Conservation (phyloP, 306 rosid species). For the Styphnolobium japonicum region DNA sequence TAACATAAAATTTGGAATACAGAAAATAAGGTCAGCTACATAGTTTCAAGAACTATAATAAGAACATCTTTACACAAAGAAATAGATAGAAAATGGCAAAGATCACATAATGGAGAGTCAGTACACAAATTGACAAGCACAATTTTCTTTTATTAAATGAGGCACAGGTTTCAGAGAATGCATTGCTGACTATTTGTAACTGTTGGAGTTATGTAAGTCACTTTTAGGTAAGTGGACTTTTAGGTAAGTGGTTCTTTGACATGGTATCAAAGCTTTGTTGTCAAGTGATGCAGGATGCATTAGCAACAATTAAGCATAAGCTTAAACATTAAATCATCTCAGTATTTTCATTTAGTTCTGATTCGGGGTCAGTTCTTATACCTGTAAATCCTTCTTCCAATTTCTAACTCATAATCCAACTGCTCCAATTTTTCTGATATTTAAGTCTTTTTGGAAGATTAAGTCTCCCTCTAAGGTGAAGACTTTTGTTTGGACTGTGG, state of each 20-base stretch:
- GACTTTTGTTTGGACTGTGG: not conserved
- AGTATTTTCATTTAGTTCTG: no score
- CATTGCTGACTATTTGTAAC: not conserved
- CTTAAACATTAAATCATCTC: no score
- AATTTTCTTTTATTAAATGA: not conserved
- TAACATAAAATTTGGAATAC: not conserved
- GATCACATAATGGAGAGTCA: not conserved
- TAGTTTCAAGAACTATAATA: constrained; percentile 6
- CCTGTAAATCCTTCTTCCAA: not conserved
- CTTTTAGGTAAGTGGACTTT: not conserved
- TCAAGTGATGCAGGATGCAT: not conserved
- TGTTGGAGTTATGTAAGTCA: not conserved
- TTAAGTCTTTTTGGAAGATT: not conserved
- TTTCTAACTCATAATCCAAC: not conserved
- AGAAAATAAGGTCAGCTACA: not conserved
- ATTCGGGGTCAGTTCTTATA: not conserved
- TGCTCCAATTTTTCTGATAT: not conserved
- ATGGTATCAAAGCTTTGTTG: not conserved
- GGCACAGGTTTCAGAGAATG: not conserved
- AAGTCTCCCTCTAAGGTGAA: not conserved
- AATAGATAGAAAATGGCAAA: not conserved
- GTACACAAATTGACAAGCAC: not conserved
- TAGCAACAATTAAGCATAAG: no score
- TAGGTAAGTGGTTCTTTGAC: not conserved
- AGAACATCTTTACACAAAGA: not conserved